Evolutionary conservation across 345 rosid species (phyloP).

Genomic region (Brassica carinata): DNA sequence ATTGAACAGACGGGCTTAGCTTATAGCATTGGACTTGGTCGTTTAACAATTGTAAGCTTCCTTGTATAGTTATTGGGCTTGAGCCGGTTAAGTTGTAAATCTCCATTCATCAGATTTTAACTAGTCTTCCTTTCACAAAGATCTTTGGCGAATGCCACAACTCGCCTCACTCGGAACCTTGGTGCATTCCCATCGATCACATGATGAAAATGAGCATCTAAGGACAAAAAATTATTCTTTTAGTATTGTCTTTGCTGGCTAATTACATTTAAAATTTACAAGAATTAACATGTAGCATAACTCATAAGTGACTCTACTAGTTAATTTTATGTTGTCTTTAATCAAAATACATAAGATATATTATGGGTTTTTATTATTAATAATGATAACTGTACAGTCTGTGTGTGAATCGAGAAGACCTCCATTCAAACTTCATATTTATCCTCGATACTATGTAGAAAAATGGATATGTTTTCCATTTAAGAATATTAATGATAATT

Average conservation of each 20-base stretch:
- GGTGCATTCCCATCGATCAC: not conserved
- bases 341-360: not conserved
- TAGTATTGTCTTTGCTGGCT: not conserved
- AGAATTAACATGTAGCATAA: not conserved
- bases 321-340: not conserved
- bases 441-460: not conserved
- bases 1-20: not conserved
- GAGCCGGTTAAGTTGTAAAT: not conserved
- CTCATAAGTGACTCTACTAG: not conserved
- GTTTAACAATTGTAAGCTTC: not conserved
- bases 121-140: not conserved
- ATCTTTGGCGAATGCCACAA: conserved; percentile 36
- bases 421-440: not conserved
- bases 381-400: not conserved
- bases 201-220: not conserved
- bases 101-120: not conserved
- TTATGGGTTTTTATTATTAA: not conserved
- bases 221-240: not conserved
- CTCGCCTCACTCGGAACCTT: conserved; percentile 49
- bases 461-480: not conserved
- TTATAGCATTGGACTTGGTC: not conserved
- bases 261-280: not conserved
- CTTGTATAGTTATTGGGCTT: not conserved
- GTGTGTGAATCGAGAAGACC: not conserved
- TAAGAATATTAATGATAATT: not conserved